Percentiles rank a stretch among this genome's conserved stretches.
Conservation (phyloP, 139 green algal genomes). For the Chlorella vulgaris region DNA sequence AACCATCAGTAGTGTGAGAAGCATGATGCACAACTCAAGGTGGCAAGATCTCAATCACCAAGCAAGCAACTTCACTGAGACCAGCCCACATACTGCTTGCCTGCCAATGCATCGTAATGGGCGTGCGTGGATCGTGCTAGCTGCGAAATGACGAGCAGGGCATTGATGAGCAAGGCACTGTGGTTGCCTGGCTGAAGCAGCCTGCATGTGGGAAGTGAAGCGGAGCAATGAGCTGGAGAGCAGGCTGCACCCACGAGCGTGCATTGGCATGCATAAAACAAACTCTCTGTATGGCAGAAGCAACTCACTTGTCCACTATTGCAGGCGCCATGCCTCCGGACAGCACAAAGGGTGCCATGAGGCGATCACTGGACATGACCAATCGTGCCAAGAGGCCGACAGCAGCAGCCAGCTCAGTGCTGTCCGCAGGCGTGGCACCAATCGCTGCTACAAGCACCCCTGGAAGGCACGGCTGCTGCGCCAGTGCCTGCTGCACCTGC, state of each 20-base stretch:
- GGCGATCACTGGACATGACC: conserved; percentile 29
- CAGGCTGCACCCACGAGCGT: no score
- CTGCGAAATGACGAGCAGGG: conserved; percentile 70
- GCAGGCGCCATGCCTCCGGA: conserved; percentile 55
- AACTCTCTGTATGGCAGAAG: background rate
- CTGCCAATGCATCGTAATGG: conserved; percentile 48
- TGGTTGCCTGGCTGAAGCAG: conserved; percentile 42
- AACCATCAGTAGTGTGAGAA: background rate
- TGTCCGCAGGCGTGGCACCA: background rate
- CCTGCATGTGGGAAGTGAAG: conserved; percentile 28
- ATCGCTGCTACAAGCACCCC: conserved; percentile 9
- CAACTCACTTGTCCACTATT: conserved; percentile 51
- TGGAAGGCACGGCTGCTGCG: background rate
- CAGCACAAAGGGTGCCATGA: conserved; percentile 35
- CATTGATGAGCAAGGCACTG: conserved; percentile 59
- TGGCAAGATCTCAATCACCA: no score
- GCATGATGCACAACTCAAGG: no score
- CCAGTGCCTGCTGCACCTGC: conserved; percentile 12
- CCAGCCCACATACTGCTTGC: background rate
- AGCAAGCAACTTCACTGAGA: background rate
- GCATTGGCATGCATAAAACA: no score
- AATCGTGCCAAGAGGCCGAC: conserved; percentile 46
- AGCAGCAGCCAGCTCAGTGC: conserved; percentile 9
- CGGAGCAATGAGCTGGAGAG: no score
- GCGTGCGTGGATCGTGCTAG: conserved; percentile 56